phyloP scores from a whole-genome alignment of 2,329 filamentous ascomycete species.

The Clarireedia homoeocarpa region DNA sequence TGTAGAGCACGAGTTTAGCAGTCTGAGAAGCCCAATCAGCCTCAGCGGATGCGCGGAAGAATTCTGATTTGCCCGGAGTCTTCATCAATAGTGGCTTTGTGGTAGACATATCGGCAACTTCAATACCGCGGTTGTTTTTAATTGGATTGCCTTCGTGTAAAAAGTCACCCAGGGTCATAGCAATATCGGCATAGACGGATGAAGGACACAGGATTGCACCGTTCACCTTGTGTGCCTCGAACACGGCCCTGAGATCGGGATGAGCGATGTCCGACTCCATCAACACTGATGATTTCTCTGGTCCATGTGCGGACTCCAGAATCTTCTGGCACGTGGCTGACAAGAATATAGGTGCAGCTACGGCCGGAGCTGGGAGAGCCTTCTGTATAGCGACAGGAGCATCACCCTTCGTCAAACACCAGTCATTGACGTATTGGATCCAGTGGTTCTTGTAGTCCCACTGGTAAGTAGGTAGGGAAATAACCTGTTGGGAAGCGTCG shows the following conservation, averaged over 20 bases:
- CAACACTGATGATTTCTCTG: neutral
- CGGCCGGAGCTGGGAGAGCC: neutral
- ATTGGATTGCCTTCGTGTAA: constrained; percentile 34
- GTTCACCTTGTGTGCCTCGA: neutral
- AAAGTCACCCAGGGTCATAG: constrained; percentile 36
- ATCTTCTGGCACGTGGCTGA: neutral
- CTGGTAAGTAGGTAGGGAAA: constrained; percentile 48
- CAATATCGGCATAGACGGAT: neutral
- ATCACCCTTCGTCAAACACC: constrained; percentile 33
- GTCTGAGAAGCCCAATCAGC: neutral
- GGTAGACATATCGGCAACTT: constrained; percentile 61
- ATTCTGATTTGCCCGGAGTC: too few species aligned
- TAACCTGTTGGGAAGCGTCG: neutral
- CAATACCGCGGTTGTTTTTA: constrained; percentile 38
- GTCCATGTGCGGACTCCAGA: neutral
- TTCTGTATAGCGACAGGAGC: neutral
- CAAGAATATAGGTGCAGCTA: neutral
- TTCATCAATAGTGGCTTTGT: neutral
- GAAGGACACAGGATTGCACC: neutral
- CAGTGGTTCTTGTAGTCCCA: constrained; percentile 64
- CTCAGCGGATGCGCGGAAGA: neutral
- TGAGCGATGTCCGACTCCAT: neutral
- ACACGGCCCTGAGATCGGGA: neutral
- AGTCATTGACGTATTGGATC: constrained; percentile 56
- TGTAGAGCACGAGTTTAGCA: neutral